Conservation (phyloP, 2,329 filamentous ascomycete species). For the Cladophialophora exuberans region DNA sequence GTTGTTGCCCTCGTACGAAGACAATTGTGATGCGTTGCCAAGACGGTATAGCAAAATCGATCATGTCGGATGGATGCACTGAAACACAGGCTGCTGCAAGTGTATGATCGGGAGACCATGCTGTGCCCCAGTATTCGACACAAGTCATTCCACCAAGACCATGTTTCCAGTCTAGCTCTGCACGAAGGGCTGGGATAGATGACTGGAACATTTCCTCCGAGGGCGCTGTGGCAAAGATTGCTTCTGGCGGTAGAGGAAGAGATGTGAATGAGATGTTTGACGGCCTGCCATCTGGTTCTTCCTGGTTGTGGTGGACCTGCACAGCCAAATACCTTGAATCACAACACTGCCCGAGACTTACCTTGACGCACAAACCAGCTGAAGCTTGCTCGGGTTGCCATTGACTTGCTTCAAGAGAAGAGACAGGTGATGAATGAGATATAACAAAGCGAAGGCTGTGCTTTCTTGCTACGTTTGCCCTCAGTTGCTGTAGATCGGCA, state of each 20-base stretch:
- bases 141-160: slow-evolving; percentile 54
- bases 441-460: slow-evolving; percentile 12
- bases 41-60: slow-evolving; percentile 50
- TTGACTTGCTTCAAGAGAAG: slow-evolving; percentile 13
- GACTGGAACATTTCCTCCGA: slow-evolving; percentile 9
- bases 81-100: slow-evolving; percentile 53
- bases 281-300: background rate
- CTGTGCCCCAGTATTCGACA: slow-evolving; percentile 59
- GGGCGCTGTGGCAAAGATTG: background rate
- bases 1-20: slow-evolving; percentile 9
- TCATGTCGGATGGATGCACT: slow-evolving; percentile 59
- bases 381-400: background rate
- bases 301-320: background rate
- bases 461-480: background rate
- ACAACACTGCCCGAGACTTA: slow-evolving; percentile 17
- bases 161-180: slow-evolving; percentile 52
- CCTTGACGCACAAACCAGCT: slow-evolving; percentile 11
- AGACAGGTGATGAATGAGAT: slow-evolving; percentile 18
- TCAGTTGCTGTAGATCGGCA: background rate
- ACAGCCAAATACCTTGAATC: slow-evolving; percentile 12
- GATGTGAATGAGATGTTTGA: slow-evolving; percentile 3
- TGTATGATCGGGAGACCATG: slow-evolving; percentile 49
- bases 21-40: slow-evolving; percentile 18
- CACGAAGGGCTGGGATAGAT: slow-evolving; percentile 10
- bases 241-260: background rate